These are phyloP conservation scores for Dalbergia oliveri DNA, from an alignment of 306 rosid species.

Conservation along the genomic window DNA sequence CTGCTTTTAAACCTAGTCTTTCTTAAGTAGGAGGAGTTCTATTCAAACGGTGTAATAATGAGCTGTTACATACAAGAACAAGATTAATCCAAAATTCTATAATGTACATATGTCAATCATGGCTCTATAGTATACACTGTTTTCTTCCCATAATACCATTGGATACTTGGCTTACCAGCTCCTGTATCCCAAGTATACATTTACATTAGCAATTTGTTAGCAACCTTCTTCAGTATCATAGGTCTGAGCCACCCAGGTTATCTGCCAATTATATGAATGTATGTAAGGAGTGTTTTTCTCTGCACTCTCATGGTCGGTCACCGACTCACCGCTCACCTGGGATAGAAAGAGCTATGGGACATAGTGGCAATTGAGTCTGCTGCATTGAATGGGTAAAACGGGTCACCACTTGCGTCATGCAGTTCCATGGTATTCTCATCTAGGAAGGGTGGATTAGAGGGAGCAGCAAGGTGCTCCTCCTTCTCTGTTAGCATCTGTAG, in stretches of 20 bases:
- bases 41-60: neutral
- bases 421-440: slow-evolving; percentile 91
- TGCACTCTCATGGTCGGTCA: slow-evolving; percentile 31
- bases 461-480: slow-evolving; percentile 74
- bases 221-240: slow-evolving; percentile 24
- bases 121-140: slow-evolving; percentile 28
- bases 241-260: slow-evolving; percentile 11
- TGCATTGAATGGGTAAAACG: slow-evolving; percentile 50
- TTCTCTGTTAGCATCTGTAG: slow-evolving; percentile 75
- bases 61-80: slow-evolving; percentile 7
- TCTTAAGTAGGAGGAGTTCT: neutral
- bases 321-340: slow-evolving; percentile 63
- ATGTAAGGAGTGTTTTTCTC: slow-evolving; percentile 34
- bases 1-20: neutral
- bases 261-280: slow-evolving; percentile 23
- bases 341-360: slow-evolving; percentile 74
- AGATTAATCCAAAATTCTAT: slow-evolving; percentile 7
- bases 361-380: slow-evolving; percentile 73
- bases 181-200: neutral
- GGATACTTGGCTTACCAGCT: slow-evolving; percentile 16
- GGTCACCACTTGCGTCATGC: slow-evolving; percentile 60
- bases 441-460: slow-evolving; percentile 86
- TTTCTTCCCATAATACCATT: slow-evolving; percentile 20
- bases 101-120: neutral
- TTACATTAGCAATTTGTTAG: neutral